Evolutionary conservation across 257 asterid species (phyloP).

Genomic region (Solanum sejunctum): DNA sequence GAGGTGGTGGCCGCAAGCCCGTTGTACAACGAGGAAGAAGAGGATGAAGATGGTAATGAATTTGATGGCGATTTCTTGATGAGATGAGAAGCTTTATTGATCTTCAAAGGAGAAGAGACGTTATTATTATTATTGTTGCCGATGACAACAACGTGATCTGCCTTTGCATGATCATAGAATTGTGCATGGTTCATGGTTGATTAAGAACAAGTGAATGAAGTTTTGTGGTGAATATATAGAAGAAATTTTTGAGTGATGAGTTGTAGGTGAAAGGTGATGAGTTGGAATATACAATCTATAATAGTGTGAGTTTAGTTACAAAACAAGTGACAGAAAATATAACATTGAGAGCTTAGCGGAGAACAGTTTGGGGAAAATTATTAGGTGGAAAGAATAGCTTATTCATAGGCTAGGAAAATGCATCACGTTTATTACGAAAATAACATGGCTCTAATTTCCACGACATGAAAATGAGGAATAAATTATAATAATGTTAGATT

Average conservation of each 20-base stretch:
- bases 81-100: conserved; percentile 8
- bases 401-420: background rate
- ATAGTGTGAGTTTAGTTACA: background rate
- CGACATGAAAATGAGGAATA: background rate
- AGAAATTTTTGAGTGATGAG: background rate
- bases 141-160: background rate
- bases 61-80: conserved; percentile 5
- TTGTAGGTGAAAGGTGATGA: background rate
- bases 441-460: background rate
- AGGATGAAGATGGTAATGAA: background rate
- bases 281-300: background rate
- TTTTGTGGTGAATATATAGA: background rate
- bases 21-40: background rate
- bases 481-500: background rate
- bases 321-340: background rate
- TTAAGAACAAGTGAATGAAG: background rate
- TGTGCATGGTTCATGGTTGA: background rate
- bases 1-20: background rate
- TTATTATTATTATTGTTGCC: background rate
- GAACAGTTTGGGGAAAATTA: background rate
- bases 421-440: background rate
- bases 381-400: background rate
- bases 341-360: background rate
- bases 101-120: conserved; percentile 9
- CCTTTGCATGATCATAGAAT: background rate